Evolutionary conservation across 1,139 yeast species (phyloP).

Genomic region (Debaryomyces nepalensis): DNA sequence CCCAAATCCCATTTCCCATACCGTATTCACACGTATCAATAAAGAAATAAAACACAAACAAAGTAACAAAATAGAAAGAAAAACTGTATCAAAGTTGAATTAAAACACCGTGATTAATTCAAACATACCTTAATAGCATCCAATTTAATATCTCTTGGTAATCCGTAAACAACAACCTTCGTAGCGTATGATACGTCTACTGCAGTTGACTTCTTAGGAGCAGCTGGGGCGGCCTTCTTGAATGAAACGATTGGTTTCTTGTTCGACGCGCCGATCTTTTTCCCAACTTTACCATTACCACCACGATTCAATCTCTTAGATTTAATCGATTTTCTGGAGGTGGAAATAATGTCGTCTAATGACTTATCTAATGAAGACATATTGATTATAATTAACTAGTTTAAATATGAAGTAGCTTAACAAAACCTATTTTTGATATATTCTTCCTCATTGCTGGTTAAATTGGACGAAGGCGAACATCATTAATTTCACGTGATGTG

Average conservation of each 20-base stretch:
- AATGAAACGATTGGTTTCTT: constrained; percentile 42
- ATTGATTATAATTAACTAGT: constrained; percentile 1
- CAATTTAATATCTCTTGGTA: constrained; percentile 79
- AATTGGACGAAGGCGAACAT: constrained; percentile 5
- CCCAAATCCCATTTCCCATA: neutral
- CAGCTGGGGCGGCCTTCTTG: constrained; percentile 41
- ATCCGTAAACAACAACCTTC: constrained; percentile 74
- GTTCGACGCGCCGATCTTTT: constrained; percentile 34
- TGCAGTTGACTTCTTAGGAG: constrained; percentile 34
- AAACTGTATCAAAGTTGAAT: constrained; percentile 11
- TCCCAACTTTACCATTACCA: constrained; percentile 36
- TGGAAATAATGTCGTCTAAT: constrained; percentile 89
- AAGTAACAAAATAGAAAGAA: constrained; percentile 10
- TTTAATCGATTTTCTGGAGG: constrained; percentile 44
- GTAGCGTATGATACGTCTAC: constrained; percentile 65
- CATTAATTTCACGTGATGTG: neutral
- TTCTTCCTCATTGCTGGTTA: too few species aligned
- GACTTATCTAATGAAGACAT: constrained; percentile 83
- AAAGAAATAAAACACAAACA: constrained; percentile 10
- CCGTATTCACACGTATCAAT: constrained; percentile 8
- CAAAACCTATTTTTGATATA: too few species aligned
- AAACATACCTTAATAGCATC: constrained; percentile 82
- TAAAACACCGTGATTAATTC: constrained; percentile 10
- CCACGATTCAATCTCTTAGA: constrained; percentile 34
- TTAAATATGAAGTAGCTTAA: constrained; percentile 1